Evolutionary conservation across 805 yeast genomes (phyloP), one percentile per base, ranked within the genome.

Genomic region (Myxozyma vanderwaltii): DNA sequence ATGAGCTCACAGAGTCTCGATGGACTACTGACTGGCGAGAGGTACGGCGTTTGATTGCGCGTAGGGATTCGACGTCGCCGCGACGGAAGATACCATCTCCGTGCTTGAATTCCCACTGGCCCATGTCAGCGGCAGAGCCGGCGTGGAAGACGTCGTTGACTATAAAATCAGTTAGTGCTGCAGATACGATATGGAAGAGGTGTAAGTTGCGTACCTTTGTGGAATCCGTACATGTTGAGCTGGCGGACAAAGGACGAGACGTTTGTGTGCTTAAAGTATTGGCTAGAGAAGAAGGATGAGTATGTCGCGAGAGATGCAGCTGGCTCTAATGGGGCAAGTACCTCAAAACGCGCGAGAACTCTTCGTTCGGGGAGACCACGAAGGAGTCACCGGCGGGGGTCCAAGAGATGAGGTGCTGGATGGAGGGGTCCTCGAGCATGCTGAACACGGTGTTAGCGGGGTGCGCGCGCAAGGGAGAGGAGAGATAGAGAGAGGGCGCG

Each of bases 181-280:
- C n/a, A n/a, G n/a, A n/a, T n/a, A n/a, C n/a, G n/a, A n/a, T n/a
- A n/a, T n/a, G n/a, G n/a, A n/a, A n/a, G n/a, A n/a, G n/a, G n/a
- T n/a, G n/a, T n/a, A n/a, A n/a, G n/a, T n/a, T n/a, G n/a, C n/a
- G n/a, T 36, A 63, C 66, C 66, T 75, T 91, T 91, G 73, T 91
- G 97, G 76, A 91, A 91, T 1, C 97, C 97, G 72, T 91, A 91
- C 97, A 91, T 92, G 76, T 92, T 96, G 47, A 91, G 77, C 74
- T 92, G 97, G 48, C 97, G 82, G 36, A 92, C 96, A 76, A 92
- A 92, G 61, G 92, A 85, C 24, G 96, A 90, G 29, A 91, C 90
- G 70, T 92, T 92, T 2, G 96, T 95, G 75, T 91, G 97, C 72
- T 92, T 92, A 78, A 92, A 91, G 72, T 88, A 91, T 48, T 78